A percentile compares a stretch with the other conserved stretches of the same genome.
Conservation (phyloP, 2,329 filamentous ascomycete genomes). For the Botrytis pseudocinerea region DNA sequence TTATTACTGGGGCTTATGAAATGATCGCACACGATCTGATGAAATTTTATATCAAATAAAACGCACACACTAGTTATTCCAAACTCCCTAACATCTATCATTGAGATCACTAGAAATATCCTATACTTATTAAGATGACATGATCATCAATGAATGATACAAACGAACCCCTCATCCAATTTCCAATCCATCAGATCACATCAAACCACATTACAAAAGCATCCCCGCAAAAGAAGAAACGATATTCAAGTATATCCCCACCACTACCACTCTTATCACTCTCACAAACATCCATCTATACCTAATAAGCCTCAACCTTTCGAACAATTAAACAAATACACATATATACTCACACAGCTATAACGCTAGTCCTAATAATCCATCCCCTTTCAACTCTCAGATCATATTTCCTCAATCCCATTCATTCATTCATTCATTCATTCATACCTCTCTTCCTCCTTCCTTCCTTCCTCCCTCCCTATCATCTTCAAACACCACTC, state of each 20-base stretch:
- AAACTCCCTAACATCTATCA: not conserved
- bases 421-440: too few relatives aligned
- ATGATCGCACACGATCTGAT: not conserved
- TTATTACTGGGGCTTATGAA: not conserved
- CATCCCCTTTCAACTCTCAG: too few relatives aligned
- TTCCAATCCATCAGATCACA: not conserved
- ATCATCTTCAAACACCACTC: too few relatives aligned
- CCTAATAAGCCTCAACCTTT: too few relatives aligned
- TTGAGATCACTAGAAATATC: not conserved
- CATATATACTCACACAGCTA: too few relatives aligned
- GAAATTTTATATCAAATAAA: not conserved
- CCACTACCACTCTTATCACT: not conserved
- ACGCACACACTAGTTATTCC: not conserved
- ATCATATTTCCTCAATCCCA: too few relatives aligned
- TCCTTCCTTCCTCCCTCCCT: too few relatives aligned
- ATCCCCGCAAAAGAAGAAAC: not conserved
- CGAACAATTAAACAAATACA: too few relatives aligned
- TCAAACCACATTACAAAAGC: not conserved
- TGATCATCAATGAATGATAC: fast-evolving
- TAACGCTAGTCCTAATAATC: too few relatives aligned
- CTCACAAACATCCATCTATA: not conserved
- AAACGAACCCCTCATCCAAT: not conserved
- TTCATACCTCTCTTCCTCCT: too few relatives aligned
- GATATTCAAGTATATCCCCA: not conserved
- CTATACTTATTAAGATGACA: not conserved